Evolutionary conservation across 306 rosid species (phyloP).

Genomic region (Dicorynia guianensis): DNA sequence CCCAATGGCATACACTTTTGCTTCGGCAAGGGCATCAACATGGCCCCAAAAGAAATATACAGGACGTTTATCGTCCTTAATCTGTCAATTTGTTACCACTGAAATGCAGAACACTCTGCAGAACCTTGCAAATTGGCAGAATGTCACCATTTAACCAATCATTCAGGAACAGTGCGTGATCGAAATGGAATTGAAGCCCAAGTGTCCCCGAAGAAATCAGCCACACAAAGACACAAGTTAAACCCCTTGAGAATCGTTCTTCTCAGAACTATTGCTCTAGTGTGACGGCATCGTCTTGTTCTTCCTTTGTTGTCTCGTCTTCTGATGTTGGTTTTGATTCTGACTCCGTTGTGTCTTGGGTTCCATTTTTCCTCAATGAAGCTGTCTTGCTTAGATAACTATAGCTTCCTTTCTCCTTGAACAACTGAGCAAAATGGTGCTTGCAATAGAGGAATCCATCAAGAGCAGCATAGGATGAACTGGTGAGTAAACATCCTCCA

Average conservation of each 20-base stretch:
- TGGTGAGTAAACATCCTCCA: conserved; percentile 68
- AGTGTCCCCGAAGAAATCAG: not conserved
- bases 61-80: not conserved
- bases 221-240: conserved; percentile 19
- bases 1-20: no score
- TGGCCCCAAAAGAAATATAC: not conserved
- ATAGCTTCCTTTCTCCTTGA: conserved; percentile 84
- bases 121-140: not conserved
- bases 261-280: conserved; percentile 32
- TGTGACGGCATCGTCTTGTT: conserved; percentile 25
- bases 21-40: not conserved
- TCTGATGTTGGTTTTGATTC: conserved; percentile 32
- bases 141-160: no score
- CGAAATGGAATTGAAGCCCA: not conserved
- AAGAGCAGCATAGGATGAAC: conserved; percentile 77
- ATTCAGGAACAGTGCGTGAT: not conserved
- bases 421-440: conserved; percentile 79
- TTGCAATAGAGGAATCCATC: conserved; percentile 82
- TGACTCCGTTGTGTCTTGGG: not conserved
- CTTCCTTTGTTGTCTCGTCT: conserved; percentile 12
- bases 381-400: conserved; percentile 60
- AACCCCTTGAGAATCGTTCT: not conserved
- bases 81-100: not conserved
- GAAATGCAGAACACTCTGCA: not conserved
- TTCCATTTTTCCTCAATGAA: conserved; percentile 59